These are phyloP conservation scores for Citrus trifoliata DNA, from an alignment of 345 rosid species.

Conservation along the genomic window DNA sequence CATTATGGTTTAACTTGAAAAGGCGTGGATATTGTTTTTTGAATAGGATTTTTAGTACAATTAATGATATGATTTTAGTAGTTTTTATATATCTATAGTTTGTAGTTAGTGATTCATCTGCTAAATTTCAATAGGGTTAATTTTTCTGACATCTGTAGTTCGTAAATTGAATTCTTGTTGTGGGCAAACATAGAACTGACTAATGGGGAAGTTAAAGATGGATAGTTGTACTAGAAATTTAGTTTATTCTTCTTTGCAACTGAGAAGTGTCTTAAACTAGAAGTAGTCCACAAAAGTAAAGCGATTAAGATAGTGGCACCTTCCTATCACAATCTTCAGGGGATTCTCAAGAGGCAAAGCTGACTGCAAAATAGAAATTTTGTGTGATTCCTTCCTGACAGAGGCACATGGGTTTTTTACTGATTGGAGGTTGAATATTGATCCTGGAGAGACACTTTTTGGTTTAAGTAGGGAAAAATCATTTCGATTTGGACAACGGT, in stretches of 20 bases:
- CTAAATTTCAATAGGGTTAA: not conserved
- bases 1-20: not conserved
- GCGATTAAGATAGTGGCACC: not conserved
- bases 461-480: conserved; percentile 7
- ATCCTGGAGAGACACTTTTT: conserved; percentile 19
- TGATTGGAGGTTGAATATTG: conserved; percentile 18
- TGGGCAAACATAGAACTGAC: not conserved
- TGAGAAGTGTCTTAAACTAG: conserved; percentile 11
- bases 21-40: not conserved
- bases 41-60: not conserved
- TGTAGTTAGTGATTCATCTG: conserved; percentile 3
- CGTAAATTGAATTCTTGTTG: not conserved
- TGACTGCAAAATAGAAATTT: conserved; percentile 13
- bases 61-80: conserved; percentile 1
- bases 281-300: not conserved
- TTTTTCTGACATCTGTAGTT: not conserved
- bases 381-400: conserved; percentile 27
- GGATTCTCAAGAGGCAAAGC: conserved; percentile 18
- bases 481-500: conserved; percentile 10
- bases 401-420: conserved; percentile 32
- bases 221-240: not conserved
- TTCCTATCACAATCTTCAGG: conserved; percentile 2
- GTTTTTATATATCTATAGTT: not conserved
- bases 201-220: not conserved
- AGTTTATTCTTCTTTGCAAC: not conserved